Evolutionary conservation across 176 grass and related monocot species (phyloP).

Genomic region (Poa pratensis): DNA sequence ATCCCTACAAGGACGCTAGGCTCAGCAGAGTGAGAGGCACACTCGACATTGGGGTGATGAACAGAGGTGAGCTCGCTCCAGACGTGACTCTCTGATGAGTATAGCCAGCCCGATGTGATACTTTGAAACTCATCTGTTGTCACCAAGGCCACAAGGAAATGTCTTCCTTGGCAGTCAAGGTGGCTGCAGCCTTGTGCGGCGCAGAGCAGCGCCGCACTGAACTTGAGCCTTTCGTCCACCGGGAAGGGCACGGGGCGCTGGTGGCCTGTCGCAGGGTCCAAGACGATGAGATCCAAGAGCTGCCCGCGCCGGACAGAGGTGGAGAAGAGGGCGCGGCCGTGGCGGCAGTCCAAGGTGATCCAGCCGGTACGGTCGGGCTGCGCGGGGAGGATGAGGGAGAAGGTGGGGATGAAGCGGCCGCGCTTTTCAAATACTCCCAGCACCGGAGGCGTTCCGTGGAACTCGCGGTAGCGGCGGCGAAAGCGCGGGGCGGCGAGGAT

Average conservation of each 20-base stretch:
- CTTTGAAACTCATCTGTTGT: not conserved
- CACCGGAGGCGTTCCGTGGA: slow-evolving; percentile 7
- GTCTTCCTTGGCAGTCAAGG: not conserved
- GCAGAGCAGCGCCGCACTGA: not conserved
- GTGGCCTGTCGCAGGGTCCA: not conserved
- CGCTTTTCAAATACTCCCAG: not conserved
- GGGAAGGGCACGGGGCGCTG: not conserved
- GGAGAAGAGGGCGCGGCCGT: not conserved
- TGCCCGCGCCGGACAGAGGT: not conserved
- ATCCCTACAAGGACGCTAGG: too few species aligned
- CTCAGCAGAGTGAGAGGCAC: not conserved
- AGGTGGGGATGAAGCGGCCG: not conserved
- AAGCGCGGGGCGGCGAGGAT: not conserved
- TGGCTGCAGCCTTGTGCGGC: not conserved
- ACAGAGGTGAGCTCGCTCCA: too few species aligned
- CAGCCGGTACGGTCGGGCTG: not conserved
- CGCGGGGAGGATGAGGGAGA: not conserved
- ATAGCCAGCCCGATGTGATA: not conserved
- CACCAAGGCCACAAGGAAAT: not conserved
- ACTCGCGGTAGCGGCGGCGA: slow-evolving; percentile 17
- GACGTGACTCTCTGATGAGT: not conserved
- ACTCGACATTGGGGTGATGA: too few species aligned
- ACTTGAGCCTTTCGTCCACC: not conserved
- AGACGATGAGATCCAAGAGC: not conserved
- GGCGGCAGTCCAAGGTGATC: not conserved